Base-by-base conservation (phyloP, 2,329 filamentous ascomycete species). In the Trichoderma simmonsii region DNA sequence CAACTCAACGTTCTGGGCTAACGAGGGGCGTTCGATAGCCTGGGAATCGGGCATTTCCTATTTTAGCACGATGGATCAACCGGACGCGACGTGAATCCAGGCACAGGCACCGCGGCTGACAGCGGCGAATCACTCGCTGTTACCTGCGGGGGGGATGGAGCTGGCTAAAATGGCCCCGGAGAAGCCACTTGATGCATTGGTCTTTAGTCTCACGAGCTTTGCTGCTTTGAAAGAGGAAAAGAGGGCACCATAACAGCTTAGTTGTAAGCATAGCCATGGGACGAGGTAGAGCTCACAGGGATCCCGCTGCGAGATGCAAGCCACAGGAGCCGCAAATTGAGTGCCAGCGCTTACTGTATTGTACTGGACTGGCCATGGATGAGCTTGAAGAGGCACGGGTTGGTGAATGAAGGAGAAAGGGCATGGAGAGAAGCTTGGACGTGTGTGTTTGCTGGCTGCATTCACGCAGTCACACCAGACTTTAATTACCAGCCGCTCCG, bases 21-120 rank as follows among this genome's bases (percentile, higher is more conserved):
- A 34, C 63, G 36, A 70, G 56, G 66, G 24, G 67, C 26, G 21
- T 66, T 71, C 70, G 61, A 71, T 71, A 71, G 70, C 54, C 15
- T 62, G 43, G 14, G 32, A 60, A 71, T 62, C 64, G 70, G 70
- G 39, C 39, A 72, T 63, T 72, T 72, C 70, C 64, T 72, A 63
- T 62, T 68, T 34, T 72, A 72, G 70, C 28, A 63, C 39, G 28
- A 68, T 18, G 57, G 57, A 60, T 60, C 57, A 60, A 21, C 39
- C 39, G 39, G 39, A 43, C 39, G 39, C 39, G 39, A 43, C 28
- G n/a, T 34, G 18, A 60, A 60, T 60, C 56, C 56, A 60, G 56
- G 56, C 56, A 60, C 56, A 60, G 56, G 28, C 21, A 39, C 56
- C 64, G 59, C 62, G 62, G 62, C 70, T 66, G 65, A 43, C 54